These are phyloP conservation scores for Arthrobotrys iridis DNA, from an alignment of 2,329 filamentous ascomycete genomes.

Conservation along the genomic window DNA sequence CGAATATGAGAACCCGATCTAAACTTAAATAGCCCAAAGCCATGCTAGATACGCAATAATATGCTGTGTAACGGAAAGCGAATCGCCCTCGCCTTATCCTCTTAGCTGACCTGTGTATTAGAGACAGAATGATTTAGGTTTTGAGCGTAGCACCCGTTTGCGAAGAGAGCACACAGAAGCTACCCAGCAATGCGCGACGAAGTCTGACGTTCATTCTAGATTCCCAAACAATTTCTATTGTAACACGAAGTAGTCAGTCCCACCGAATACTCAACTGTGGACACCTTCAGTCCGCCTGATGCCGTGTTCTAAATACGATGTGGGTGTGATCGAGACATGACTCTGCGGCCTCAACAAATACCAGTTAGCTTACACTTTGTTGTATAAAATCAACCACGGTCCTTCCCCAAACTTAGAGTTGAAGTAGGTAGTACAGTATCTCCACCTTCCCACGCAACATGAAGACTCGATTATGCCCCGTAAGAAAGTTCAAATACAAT, in stretches of 20 bases:
- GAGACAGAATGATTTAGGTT: neutral
- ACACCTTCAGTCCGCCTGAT: constrained; percentile 15
- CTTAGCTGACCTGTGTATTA: neutral
- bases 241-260: neutral
- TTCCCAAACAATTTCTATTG: constrained; percentile 13
- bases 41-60: constrained; percentile 39
- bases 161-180: neutral
- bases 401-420: constrained; percentile 5
- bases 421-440: constrained; percentile 13
- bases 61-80: constrained; percentile 37
- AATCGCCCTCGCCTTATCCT: too few species aligned
- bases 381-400: neutral
- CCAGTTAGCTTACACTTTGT: neutral
- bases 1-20: constrained; percentile 1
- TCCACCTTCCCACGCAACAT: constrained; percentile 18
- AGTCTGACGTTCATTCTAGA: constrained; percentile 25
- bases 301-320: constrained; percentile 37
- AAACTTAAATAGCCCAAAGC: constrained; percentile 1
- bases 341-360: neutral
- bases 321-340: constrained; percentile 14
- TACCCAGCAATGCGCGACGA: neutral
- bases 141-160: neutral
- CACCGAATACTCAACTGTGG: neutral
- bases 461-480: neutral
- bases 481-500: neutral